Conservation (phyloP, 768 basidiomycete genomes). For the Hygrophorus pudorinus region DNA sequence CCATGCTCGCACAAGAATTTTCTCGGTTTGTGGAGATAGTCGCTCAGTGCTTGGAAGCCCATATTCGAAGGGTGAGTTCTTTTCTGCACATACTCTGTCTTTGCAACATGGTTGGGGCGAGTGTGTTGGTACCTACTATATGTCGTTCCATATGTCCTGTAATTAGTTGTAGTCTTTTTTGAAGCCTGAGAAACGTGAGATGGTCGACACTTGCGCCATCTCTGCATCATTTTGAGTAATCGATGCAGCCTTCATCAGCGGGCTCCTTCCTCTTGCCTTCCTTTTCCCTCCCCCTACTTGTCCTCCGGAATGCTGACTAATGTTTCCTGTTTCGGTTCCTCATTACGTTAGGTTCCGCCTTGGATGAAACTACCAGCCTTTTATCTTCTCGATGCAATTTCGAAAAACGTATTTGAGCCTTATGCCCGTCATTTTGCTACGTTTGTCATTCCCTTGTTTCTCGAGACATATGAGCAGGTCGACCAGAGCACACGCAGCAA, state of each 20-base stretch:
- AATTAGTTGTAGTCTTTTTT: conserved; percentile 30
- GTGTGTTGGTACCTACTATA: conserved; percentile 7
- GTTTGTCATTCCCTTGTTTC: conserved; percentile 75
- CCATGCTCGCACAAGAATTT: conserved; percentile 87
- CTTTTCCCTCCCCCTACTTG: conserved; percentile 12
- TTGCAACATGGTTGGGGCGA: conserved; percentile 7
- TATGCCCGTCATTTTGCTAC: conserved; percentile 81
- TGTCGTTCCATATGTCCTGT: conserved; percentile 28
- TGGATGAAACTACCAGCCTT: conserved; percentile 90
- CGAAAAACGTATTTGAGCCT: conserved; percentile 91
- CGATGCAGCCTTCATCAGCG: not conserved
- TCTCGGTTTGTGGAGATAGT: conserved; percentile 70
- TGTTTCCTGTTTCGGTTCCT: conserved; percentile 29
- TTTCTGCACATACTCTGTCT: conserved; percentile 13
- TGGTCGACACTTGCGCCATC: not conserved
- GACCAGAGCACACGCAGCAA: conserved; percentile 80
- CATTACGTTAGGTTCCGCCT: conserved; percentile 58
- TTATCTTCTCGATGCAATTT: conserved; percentile 93
- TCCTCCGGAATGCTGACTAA: conserved; percentile 54
- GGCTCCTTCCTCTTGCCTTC: not conserved
- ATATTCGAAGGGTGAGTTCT: conserved; percentile 80
- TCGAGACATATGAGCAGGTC: conserved; percentile 81
- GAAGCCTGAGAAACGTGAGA: conserved; percentile 30
- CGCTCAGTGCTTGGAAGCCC: conserved; percentile 71
- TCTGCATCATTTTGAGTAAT: too few species aligned